Evolutionary conservation across 225 moss, liverwort and hornwort genomes (phyloP), one percentile per base, ranked within the genome.

Genomic region (Bryoerythrophyllum caledonicum): DNA sequence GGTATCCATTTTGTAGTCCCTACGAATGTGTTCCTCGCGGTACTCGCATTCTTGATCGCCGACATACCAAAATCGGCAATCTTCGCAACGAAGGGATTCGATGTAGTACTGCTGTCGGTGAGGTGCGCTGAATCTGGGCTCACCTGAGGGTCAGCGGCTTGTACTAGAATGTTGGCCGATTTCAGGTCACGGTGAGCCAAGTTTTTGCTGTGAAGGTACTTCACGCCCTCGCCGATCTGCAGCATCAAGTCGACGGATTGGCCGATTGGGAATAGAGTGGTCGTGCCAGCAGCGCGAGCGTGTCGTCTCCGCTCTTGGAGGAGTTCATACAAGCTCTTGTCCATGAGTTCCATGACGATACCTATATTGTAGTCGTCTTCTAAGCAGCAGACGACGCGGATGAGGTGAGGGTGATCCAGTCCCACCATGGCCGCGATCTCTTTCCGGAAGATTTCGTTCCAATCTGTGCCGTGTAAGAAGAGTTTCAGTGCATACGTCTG

Each of bases 121-220:
- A 34, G 21, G 38, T 60, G 60, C 34, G 20, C 20, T 19, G 46
- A 60, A 20, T 53, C 27, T 10, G 16, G 1, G 43, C 5, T 51
- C 57, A n/a, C 30, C 16, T 67, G 49, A 16, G 17, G 46, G 7
- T 43, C 73, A 19, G 40, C 35, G 21, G 55, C 38, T 19, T 75
- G 78, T 6, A 81, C 40, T 9, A 82, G 21, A 37, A 85, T 53
- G 53, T 85, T 82, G 0, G 0, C 4, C 2, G 79, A 73, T 30
- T 82, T 85, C 9, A 82, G 63, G 72, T 82, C 76, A 25, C 82
- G 79, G 63, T 82, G 85, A 1, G 46, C 82, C 68, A 82, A 28
- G 5, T 15, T 16, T 40, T 65, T 79, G 44, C 38, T 69, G 46
- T 82, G 85, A 4, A 82, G 46, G 44, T 76, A 82, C 44, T 21